Base-by-base conservation (phyloP, 2,329 filamentous ascomycete species). In the Fonsecaea erecta region DNA sequence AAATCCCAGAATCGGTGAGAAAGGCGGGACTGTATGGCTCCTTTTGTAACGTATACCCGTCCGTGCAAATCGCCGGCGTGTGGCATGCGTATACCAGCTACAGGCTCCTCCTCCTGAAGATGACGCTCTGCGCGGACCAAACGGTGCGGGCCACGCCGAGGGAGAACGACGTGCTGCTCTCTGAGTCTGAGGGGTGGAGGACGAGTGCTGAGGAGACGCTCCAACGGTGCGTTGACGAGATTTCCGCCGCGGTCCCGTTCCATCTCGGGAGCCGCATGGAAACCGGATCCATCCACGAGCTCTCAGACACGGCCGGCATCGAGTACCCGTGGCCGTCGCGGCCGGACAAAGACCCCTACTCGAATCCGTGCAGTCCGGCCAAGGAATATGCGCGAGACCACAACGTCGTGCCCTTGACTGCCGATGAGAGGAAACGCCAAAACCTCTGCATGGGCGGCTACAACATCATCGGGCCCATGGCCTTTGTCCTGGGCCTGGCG, bases 241-340 rank as follows among this genome's bases (percentile, higher is more conserved):
- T 61, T 28, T 61, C 48, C 28, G 58, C 58, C 43, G 48, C 43
- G 6, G 46, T 61, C n/a, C 58, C 58, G 11, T 61, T 61, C 48
- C 58, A 61, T 26, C 58, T 61, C 16, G 58, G 58, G 3, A 61
- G 37, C 32, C 58, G 58, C 18, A 30, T 18, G 5, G 34, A 40
- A 11, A 1, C 26, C 14, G 53, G 53, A 0, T 56, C 53, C 32
- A 56, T 56, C 32, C 53, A 56, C 37, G 53, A 56, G 32, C 26
- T 56, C 11, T 56, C 53, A 1, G 26, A 56, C 16, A 56, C 53
- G 1, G 16, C 28, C 8, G 16, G 9, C 32, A 56, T 56, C 18
- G 53, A 56, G 21, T 56, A 56, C 16, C 53, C 53, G 14, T 56
- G 53, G 53, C 53, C 53, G 14, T 7, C 32, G 32, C 53, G 3